Percentiles rank a stretch among this genome's conserved stretches.
These are phyloP conservation scores for Neopestalotiopsis clavispora DNA, from an alignment of 2,329 filamentous ascomycete species.

Conservation along the genomic window DNA sequence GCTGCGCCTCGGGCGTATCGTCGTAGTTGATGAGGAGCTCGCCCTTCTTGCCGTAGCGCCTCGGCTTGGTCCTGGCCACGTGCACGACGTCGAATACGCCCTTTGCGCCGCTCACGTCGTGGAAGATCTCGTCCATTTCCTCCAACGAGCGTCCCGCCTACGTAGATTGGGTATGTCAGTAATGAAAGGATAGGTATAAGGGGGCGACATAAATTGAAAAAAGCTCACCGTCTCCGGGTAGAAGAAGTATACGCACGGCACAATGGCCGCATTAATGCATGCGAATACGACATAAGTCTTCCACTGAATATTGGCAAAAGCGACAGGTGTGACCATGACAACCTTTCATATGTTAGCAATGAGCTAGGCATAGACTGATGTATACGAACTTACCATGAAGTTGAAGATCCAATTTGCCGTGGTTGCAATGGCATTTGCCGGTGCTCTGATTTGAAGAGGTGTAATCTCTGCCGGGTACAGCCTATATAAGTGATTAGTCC, in stretches of 20 bases:
- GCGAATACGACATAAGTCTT: constrained; percentile 16
- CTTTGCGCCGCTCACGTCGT: constrained; percentile 12
- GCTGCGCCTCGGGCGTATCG: constrained; percentile 8
- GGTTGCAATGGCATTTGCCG: constrained; percentile 15
- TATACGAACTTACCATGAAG: constrained; percentile 20
- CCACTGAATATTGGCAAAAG: constrained; percentile 14
- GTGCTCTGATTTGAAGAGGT: constrained; percentile 18
- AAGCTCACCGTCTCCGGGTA: constrained; percentile 2
- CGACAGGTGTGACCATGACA: constrained; percentile 10
- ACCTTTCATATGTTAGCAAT: neutral
- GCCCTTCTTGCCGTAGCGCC: constrained; percentile 14
- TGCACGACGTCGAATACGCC: constrained; percentile 12
- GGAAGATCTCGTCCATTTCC: constrained; percentile 16
- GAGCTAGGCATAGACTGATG: neutral
- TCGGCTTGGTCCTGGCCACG: constrained; percentile 11
- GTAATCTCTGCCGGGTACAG: constrained; percentile 20
- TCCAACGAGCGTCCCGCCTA: constrained; percentile 3
- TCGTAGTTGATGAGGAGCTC: constrained; percentile 15
- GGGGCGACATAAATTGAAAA: neutral
- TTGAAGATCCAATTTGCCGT: constrained; percentile 27
- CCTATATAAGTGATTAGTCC: neutral
- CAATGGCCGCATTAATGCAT: constrained; percentile 7
- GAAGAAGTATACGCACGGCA: constrained; percentile 14
- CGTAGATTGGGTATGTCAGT: neutral
- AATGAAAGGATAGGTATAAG: neutral